phyloP scores from a whole-genome alignment of 805 yeast genomes.

The Teunomyces aglyptinius region DNA sequence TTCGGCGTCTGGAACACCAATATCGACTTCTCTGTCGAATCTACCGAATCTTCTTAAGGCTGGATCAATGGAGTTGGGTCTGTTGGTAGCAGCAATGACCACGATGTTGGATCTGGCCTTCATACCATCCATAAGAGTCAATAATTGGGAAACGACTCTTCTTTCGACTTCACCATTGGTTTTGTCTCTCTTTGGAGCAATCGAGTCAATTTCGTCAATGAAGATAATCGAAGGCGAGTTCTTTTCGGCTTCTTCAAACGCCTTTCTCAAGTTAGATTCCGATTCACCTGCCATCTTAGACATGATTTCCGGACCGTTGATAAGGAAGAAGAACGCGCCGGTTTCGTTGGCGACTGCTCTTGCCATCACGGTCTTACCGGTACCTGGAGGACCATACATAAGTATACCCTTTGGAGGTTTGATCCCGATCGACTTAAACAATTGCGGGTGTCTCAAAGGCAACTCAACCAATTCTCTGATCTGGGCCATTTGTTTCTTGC shows the following conservation, averaged over 20 bases:
- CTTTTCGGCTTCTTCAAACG: conserved; percentile 98
- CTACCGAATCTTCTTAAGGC: conserved; percentile 84
- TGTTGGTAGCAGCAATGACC: conserved; percentile 95
- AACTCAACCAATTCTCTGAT: conserved; percentile 97
- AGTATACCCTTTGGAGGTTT: conserved; percentile 98
- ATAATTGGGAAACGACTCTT: conserved; percentile 96
- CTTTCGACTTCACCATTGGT: conserved; percentile 99
- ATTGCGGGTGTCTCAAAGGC: conserved; percentile 97
- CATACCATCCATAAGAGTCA: conserved; percentile 99
- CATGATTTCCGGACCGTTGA: conserved; percentile 99
- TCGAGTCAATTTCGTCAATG: conserved; percentile 97
- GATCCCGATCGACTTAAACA: conserved; percentile 96
- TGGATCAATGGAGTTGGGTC: conserved; percentile 85
- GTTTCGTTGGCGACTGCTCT: conserved; percentile 99
- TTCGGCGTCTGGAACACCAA: conserved; percentile 95
- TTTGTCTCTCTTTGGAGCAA: conserved; percentile 99
- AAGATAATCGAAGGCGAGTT: conserved; percentile 97
- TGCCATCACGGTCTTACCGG: conserved; percentile 99
- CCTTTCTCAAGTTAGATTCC: conserved; percentile 94
- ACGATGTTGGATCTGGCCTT: conserved; percentile 98
- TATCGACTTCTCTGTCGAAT: conserved; percentile 83
- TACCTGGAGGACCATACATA: conserved; percentile 99
- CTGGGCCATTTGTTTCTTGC: conserved; percentile 99
- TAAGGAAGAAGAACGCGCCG: conserved; percentile 96
- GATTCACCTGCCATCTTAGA: conserved; percentile 99